Evolutionary conservation across 306 rosid species (phyloP), one percentile per base, ranked within the genome.

Genomic region (Castanea sativa): DNA sequence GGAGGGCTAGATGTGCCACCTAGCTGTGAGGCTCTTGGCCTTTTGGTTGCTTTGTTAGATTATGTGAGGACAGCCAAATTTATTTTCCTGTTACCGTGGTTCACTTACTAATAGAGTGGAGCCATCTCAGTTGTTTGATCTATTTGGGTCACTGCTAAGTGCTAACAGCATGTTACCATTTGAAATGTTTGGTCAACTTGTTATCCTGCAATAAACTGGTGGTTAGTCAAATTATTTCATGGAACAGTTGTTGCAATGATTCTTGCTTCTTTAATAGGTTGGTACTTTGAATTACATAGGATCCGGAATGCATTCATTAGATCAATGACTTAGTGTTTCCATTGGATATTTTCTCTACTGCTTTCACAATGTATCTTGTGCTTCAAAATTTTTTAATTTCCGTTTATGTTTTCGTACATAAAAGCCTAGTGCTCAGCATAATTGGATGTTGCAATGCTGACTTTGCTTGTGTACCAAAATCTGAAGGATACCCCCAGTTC

Each of bases 401-500:
- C 1, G 4, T 33, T 67, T 67, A 18, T 19, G 11, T 32, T 35
- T 33, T 19, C 6, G 21, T 11, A 15, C 3, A 14, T 58, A 58
- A 21, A 58, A 58, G 27, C 20, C 64, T 58, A 20, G 69, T 14
- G 11, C 16, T 49, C 53, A 12, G 53, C 53, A 49, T 12, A 13
- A 49, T 13, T 49, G 53, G 53, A 49, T 67, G 38, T 35, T 67
- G 72, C 27, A 27, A 23, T 27, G 55, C 35, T 60, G 68, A 71
- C 58, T 10, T 19, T 51, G 59, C 69, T 35, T 67, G 71, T 57
- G 68, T 71, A 55, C 76, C 18, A 16, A 82, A 82, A 32, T 74
- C 61, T 80, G 82, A 81, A 96, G 99, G 98, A 93, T 73, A 83
- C 91, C 38, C 83, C 77, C 72, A 71, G 89, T 81, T 93, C 97